These are phyloP conservation scores for Orbilia brochopaga DNA, from an alignment of 2,329 filamentous ascomycete genomes.

Conservation along the genomic window DNA sequence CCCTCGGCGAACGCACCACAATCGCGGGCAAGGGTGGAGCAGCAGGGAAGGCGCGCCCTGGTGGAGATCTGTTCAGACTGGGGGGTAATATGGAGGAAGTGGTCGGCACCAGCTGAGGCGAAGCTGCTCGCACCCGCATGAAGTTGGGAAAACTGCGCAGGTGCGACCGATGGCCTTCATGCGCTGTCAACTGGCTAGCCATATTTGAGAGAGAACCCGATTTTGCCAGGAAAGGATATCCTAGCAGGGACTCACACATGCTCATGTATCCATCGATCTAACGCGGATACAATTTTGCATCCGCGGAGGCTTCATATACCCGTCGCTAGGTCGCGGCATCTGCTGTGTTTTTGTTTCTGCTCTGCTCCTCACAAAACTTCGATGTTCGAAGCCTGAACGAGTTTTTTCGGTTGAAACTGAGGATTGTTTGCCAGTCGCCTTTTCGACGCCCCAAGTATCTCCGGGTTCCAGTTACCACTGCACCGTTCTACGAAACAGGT, in stretches of 20 bases:
- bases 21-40: slow-evolving; percentile 31
- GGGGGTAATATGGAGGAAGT: slow-evolving; percentile 17
- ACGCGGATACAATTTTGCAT: slow-evolving; percentile 9
- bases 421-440: slow-evolving; percentile 24
- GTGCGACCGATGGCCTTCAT: slow-evolving; percentile 45
- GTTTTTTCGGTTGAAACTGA: slow-evolving; percentile 15
- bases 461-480: slow-evolving; percentile 13
- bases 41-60: slow-evolving; percentile 47
- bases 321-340: slow-evolving; percentile 30
- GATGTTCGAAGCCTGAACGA: slow-evolving; percentile 20
- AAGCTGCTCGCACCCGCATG: slow-evolving; percentile 49
- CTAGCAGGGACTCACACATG: slow-evolving; percentile 22
- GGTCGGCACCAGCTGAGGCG: slow-evolving; percentile 46
- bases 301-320: slow-evolving; percentile 47
- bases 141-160: slow-evolving; percentile 39
- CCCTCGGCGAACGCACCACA: slow-evolving; percentile 36
- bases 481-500: slow-evolving; percentile 26
- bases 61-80: slow-evolving; percentile 32
- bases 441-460: slow-evolving; percentile 17
- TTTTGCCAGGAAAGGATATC: slow-evolving; percentile 42
- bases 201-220: slow-evolving; percentile 31
- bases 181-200: slow-evolving; percentile 49
- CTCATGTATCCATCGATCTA: slow-evolving; percentile 15
- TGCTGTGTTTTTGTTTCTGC: slow-evolving; percentile 38
- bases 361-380: slow-evolving; percentile 29